phyloP scores from a whole-genome alignment of 176 grass and related monocot genomes.

The Puya raimondii region DNA sequence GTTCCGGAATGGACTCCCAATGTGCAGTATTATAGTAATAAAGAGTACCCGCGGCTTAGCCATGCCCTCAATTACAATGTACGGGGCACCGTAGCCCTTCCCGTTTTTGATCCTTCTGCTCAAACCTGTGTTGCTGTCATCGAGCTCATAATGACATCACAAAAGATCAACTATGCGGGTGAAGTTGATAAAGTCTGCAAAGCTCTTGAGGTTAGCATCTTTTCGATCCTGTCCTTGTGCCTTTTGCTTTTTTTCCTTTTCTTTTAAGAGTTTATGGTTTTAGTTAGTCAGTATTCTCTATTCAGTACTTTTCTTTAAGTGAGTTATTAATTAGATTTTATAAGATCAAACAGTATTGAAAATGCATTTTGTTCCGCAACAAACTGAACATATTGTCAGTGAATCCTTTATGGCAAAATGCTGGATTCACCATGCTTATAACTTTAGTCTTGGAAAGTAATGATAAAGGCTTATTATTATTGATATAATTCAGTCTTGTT shows the following conservation, averaged over 20 bases:
- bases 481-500: no score
- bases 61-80: conserved; percentile 87
- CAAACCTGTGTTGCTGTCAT: conserved; percentile 84
- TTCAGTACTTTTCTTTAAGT: no score
- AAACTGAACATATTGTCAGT: no score
- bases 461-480: no score
- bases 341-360: no score
- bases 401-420: no score
- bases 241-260: neutral
- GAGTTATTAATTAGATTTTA: no score
- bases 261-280: neutral
- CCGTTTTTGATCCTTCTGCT: conserved; percentile 70
- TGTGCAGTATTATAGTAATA: conserved; percentile 86
- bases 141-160: conserved; percentile 97
- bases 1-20: conserved; percentile 97
- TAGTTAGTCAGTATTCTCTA: no score
- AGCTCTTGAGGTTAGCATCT: conserved; percentile 75
- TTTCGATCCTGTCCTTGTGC: neutral
- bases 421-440: no score
- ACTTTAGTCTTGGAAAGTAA: no score
- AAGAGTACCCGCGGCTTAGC: conserved; percentile 73
- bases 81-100: conserved; percentile 82
- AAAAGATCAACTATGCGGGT: conserved; percentile 79
- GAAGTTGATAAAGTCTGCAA: conserved; percentile 97
- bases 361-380: no score